Percentiles rank a stretch among this genome's conserved stretches.
These are phyloP conservation scores for Leishmania arabica DNA, from an alignment of 208 protist species.

Conservation along the genomic window DNA sequence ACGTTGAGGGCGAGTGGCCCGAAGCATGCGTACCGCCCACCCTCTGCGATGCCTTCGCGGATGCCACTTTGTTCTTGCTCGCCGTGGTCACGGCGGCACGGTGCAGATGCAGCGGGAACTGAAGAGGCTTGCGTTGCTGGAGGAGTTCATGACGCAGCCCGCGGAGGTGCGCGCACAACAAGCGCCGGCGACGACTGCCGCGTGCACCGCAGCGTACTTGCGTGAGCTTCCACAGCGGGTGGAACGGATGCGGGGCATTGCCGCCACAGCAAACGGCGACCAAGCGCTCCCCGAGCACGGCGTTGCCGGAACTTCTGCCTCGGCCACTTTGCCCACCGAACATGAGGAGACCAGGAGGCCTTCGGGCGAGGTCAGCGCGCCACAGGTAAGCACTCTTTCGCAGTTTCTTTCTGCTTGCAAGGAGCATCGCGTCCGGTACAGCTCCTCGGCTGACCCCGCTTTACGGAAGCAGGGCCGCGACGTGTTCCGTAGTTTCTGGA, in stretches of 20 bases:
- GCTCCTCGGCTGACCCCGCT: constrained; percentile 24
- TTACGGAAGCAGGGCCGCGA: constrained; percentile 44
- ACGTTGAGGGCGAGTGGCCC: too few relatives aligned
- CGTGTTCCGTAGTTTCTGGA: constrained; percentile 59
- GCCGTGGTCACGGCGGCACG: constrained; percentile 38
- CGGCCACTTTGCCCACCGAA: not conserved
- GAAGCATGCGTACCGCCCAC: not conserved
- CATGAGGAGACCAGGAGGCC: not conserved
- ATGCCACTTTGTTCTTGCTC: constrained; percentile 1
- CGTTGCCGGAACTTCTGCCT: not conserved
- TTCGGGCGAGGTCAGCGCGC: not conserved
- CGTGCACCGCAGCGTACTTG: constrained; percentile 22
- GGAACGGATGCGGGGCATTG: constrained; percentile 4
- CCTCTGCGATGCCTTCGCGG: constrained; percentile 1
- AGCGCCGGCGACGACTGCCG: not conserved
- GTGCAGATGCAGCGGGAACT: constrained; percentile 24
- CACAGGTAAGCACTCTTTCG: constrained; percentile 42
- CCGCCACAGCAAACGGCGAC: not conserved
- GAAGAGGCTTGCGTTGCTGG: constrained; percentile 33
- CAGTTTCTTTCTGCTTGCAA: constrained; percentile 71
- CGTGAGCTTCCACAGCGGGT: constrained; percentile 29
- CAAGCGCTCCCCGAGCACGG: not conserved
- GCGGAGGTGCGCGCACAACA: constrained; percentile 8
- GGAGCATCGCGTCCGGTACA: constrained; percentile 42
- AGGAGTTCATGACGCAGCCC: constrained; percentile 24